Conservation (phyloP, 2,329 filamentous ascomycete genomes). For the Ceratocystis colombiana region DNA sequence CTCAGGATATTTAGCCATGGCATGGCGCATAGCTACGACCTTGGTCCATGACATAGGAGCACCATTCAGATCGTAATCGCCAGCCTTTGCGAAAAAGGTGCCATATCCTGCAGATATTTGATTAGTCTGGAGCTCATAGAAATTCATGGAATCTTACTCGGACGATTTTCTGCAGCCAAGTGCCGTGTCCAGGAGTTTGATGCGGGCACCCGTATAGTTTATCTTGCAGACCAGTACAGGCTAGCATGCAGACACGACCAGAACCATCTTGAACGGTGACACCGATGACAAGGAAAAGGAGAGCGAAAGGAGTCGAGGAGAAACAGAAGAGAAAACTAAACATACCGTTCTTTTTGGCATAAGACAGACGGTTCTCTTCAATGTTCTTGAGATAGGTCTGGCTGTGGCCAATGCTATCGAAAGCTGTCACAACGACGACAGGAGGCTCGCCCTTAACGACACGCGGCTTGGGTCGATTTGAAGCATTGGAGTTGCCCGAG, state of each 20-base stretch:
- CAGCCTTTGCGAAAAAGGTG: conserved; percentile 68
- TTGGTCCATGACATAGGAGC: conserved; percentile 59
- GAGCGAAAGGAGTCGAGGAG: not conserved
- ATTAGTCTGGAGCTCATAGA: conserved; percentile 17
- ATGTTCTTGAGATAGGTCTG: conserved; percentile 60
- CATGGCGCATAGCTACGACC: conserved; percentile 79
- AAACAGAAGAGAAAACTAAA: not conserved
- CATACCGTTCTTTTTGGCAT: conserved; percentile 78
- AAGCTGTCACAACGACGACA: conserved; percentile 72
- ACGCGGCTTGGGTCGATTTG: conserved; percentile 23
- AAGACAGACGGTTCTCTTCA: conserved; percentile 71
- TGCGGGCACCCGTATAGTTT: conserved; percentile 18
- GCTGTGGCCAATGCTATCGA: conserved; percentile 46
- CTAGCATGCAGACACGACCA: not conserved
- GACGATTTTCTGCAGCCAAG: conserved; percentile 10
- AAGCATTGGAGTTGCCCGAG: conserved; percentile 30
- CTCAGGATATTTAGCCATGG: conserved; percentile 68
- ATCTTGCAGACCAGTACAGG: not conserved
- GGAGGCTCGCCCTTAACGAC: conserved; percentile 41
- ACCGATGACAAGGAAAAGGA: not conserved
- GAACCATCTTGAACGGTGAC: not conserved
- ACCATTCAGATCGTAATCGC: conserved; percentile 60
- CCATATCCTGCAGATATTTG: conserved; percentile 57
- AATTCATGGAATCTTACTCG: not conserved
- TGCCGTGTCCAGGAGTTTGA: conserved; percentile 13